phyloP scores from a whole-genome alignment of 2,329 filamentous ascomycete species.

The Ceratocystis albifundus region DNA sequence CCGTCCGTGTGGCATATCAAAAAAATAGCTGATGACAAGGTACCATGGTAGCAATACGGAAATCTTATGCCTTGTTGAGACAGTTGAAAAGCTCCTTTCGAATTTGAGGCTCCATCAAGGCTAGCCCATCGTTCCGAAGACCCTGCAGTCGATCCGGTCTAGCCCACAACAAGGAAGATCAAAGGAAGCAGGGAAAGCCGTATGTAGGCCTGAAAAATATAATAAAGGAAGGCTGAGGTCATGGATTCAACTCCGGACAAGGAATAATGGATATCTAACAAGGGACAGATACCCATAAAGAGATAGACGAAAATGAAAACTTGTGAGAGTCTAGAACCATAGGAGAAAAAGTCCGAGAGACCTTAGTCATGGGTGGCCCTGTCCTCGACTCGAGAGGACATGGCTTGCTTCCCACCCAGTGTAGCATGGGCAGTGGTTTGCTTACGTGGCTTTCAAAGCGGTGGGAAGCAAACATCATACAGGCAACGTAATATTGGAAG shows the following conservation, averaged over 20 bases:
- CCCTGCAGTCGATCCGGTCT: conserved; percentile 4
- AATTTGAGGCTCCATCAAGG: neutral
- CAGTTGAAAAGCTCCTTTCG: neutral
- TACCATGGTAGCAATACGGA: neutral
- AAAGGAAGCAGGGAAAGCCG: neutral
- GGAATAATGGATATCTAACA: neutral
- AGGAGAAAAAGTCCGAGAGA: neutral
- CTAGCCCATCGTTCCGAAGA: neutral
- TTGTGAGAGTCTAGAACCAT: neutral
- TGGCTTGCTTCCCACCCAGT: neutral
- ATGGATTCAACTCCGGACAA: neutral
- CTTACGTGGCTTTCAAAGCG: neutral
- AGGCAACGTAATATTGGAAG: neutral
- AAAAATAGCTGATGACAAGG: neutral
- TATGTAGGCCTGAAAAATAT: neutral
- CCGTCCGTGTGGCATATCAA: neutral
- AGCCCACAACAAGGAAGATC: conserved; percentile 1
- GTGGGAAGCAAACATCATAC: neutral
- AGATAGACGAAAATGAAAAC: neutral
- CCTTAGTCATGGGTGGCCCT: neutral
- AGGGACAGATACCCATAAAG: neutral
- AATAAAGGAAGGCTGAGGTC: neutral
- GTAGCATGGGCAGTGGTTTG: neutral
- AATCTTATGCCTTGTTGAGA: neutral
- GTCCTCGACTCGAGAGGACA: neutral